Base-by-base conservation (phyloP, 345 rosid genomes). In the Lepidium sativum region DNA sequence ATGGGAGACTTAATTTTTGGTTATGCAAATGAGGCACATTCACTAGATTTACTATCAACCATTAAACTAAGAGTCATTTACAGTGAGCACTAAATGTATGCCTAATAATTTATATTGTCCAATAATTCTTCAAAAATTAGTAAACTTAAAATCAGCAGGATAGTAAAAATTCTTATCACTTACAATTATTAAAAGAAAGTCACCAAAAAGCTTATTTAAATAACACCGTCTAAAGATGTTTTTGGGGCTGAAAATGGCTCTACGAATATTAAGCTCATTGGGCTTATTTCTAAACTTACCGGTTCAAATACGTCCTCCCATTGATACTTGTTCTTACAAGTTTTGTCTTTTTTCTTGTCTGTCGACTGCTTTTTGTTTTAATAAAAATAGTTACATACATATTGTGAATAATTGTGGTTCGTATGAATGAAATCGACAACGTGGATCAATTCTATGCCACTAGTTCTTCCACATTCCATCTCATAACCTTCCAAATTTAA, bases 381-480 rank as follows among this genome's bases (percentile, higher is more conserved):
- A 38, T 9, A 29, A 40, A 10, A 40, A 23, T 50, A 50, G 41
- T 21, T 69, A 25, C 29, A 25, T 6, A 25, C 4, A 25, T 1
- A 50, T 32, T 69, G 61, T 51, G 73, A 60, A 42, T 41, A 69
- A 60, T 45, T 52, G 39, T 33, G 12, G 18, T 32, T 42, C 73
- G 60, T 69, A 16, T 42, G 11, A 51, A 42, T 4, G 4, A 60
- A 60, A 41, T 21, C 33, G 47, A 53, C 45, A 15, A 50, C 67
- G 73, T 69, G 73, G 73, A 41, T 12, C 3, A 44, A 60, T 53
- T 53, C 4, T 43, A 34, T 52, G 62, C 74, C 67, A 16, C 67
- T 60, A 60, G 6, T 6, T 51, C 32, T 41, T 16, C 54, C 40
- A 37, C 20, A 45, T 23, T 48, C 13, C 21, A 16, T 49, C 16